These are phyloP conservation scores for Colletotrichum shisoi DNA, from an alignment of 2,329 filamentous ascomycete genomes.

Conservation along the genomic window DNA sequence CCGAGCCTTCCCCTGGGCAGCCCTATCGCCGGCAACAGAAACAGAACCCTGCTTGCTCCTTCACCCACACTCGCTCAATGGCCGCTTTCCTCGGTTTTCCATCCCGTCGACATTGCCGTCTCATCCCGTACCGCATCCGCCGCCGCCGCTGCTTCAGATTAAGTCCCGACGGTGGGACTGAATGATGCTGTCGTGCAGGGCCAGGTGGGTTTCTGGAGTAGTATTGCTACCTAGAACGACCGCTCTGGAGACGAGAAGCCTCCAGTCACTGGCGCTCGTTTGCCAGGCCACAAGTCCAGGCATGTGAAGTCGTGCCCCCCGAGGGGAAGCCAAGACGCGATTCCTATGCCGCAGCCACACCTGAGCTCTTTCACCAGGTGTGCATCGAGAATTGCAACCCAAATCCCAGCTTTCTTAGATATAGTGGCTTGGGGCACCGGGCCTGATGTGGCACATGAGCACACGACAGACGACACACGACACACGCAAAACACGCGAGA, in stretches of 20 bases:
- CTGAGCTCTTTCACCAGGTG: neutral
- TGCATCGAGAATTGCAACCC: constrained; percentile 21
- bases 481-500: constrained; percentile 27
- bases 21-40: constrained; percentile 19
- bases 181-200: constrained; percentile 33
- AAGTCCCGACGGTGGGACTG: constrained; percentile 5
- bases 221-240: neutral
- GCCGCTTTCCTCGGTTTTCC: neutral
- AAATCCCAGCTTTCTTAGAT: neutral
- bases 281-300: neutral
- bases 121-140: neutral
- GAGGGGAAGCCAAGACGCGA: neutral
- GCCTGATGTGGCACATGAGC: constrained; percentile 31
- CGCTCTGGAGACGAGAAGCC: neutral
- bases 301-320: constrained; percentile 8
- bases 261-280: neutral
- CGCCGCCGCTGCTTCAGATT: neutral
- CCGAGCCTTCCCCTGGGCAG: constrained; percentile 11
- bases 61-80: neutral
- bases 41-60: constrained; percentile 30
- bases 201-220: neutral
- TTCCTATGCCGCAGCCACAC: constrained; percentile 12
- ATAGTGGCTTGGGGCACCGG: constrained; percentile 25
- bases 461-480: constrained; percentile 32
- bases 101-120: neutral